Evolutionary conservation across 805 yeast genomes (phyloP), one percentile per base, ranked within the genome.

Genomic region (Jamesozyma rosinii): DNA sequence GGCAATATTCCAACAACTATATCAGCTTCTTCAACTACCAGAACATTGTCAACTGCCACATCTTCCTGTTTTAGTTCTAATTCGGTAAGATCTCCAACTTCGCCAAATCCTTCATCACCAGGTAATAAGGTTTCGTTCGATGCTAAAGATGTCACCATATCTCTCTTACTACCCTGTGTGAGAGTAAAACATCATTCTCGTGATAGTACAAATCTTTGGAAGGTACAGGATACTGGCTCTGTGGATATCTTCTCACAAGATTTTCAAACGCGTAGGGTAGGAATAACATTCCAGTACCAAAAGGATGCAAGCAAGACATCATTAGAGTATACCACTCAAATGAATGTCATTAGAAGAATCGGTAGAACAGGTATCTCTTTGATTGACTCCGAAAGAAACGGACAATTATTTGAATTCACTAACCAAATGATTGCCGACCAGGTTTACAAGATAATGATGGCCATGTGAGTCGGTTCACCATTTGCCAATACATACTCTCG

Each of bases 301-400:
- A 27, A 21, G 3, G 38, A 42, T 13, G 13, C 4, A 8, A 14
- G 15, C 4, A 20, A 30, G 11, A 37, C 9, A 2, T 14, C 27
- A 3, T 4, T 35, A 11, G 34, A 45, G 21, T 48, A 52, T 24
- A 30, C 40, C 4, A 42, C 52, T 35, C 49, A 39, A 19, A 15
- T 54, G 10, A 35, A 48, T 4, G 45, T 47, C 21, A 47, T 61
- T 4, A 49, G 44, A 37, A 49, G 61, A 35, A 44, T 60, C 26
- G 63, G 61, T 5, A 52, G 57, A 35, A 59, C 63, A 9, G 65
- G 65, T 15, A 43, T 58, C 9, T 37, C 48, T 3, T 22, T 59
- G 9, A 24, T 44, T 15, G 49, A 53, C 18, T 42, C 46, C 2
- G 40, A 44, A 2, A 45, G 45, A 5, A 46, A 46, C 0, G 42